Percentiles rank a stretch among this genome's conserved stretches.
These are phyloP conservation scores for Solanum chmielewskii DNA, from an alignment of 257 asterid genomes.

Conservation along the genomic window DNA sequence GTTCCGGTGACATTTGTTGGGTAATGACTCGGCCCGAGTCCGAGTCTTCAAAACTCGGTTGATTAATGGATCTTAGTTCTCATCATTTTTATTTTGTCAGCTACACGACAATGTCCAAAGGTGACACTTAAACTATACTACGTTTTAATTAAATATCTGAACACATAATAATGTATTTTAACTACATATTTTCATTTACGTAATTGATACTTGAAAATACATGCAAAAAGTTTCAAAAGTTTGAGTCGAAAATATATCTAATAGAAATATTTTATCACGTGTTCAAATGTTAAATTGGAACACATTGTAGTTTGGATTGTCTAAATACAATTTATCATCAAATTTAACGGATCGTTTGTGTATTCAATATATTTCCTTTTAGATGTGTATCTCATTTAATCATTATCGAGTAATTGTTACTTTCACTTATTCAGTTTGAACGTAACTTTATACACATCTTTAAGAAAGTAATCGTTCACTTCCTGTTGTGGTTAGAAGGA, in stretches of 20 bases:
- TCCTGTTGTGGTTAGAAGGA: background rate
- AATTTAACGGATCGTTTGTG: background rate
- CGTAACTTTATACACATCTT: background rate
- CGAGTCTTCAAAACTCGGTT: background rate
- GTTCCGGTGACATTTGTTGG: conserved; percentile 3
- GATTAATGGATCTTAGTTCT: background rate
- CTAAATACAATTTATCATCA: no score
- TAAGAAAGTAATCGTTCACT: background rate
- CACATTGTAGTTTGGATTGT: background rate
- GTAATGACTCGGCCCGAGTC: background rate
- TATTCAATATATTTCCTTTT: background rate
- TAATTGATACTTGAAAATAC: background rate
- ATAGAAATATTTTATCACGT: background rate
- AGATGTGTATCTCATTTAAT: background rate
- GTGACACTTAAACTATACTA: background rate
- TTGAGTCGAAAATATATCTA: background rate
- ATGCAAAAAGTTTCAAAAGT: background rate
- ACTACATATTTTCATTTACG: background rate
- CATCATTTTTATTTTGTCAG: background rate
- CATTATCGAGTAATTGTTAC: background rate
- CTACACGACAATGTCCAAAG: background rate
- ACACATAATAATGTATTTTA: background rate
- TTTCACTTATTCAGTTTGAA: background rate
- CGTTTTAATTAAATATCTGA: background rate
- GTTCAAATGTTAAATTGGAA: background rate